Evolutionary conservation across 495 filamentous ascomycete species (phyloP).

Genomic region (Cudoniella acicularis): DNA sequence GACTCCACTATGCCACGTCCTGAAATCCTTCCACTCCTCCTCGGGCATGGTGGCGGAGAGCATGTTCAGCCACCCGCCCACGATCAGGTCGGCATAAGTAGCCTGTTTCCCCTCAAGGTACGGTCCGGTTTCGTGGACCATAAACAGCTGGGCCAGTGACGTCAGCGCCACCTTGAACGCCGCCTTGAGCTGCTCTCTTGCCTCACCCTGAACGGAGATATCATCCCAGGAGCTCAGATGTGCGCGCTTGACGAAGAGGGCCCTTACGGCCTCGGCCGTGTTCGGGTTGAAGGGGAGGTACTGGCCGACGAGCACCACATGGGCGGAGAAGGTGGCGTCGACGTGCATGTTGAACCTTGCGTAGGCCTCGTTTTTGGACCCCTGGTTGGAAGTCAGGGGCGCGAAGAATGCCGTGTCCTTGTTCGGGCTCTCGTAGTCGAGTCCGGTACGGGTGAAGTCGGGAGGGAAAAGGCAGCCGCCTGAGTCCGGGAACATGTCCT

Average conservation of each 20-base stretch:
- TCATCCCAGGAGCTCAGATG: constrained; percentile 45
- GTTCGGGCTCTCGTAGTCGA: constrained; percentile 9
- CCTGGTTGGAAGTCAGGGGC: neutral
- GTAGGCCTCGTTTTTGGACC: neutral
- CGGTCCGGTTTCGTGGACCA: constrained; percentile 33
- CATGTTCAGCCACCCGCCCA: constrained; percentile 59
- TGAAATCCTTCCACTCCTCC: neutral
- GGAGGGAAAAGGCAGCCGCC: constrained; percentile 39
- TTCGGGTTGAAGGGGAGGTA: neutral
- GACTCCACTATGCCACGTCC: neutral
- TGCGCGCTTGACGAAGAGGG: constrained; percentile 42
- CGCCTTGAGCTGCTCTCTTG: constrained; percentile 31
- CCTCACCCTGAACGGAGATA: constrained; percentile 39
- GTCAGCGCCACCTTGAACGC: constrained; percentile 28
- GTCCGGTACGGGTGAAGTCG: no score
- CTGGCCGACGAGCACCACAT: neutral
- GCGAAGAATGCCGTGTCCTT: neutral
- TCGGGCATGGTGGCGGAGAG: constrained; percentile 30
- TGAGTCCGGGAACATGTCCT: constrained; percentile 43
- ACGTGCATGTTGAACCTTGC: neutral
- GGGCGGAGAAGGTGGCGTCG: neutral
- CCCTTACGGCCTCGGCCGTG: constrained; percentile 25
- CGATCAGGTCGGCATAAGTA: constrained; percentile 59
- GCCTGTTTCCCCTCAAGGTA: constrained; percentile 44
- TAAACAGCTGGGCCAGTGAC: neutral